Evolutionary conservation across 495 filamentous ascomycete species (phyloP).

Genomic region (Parathielavia appendiculata): DNA sequence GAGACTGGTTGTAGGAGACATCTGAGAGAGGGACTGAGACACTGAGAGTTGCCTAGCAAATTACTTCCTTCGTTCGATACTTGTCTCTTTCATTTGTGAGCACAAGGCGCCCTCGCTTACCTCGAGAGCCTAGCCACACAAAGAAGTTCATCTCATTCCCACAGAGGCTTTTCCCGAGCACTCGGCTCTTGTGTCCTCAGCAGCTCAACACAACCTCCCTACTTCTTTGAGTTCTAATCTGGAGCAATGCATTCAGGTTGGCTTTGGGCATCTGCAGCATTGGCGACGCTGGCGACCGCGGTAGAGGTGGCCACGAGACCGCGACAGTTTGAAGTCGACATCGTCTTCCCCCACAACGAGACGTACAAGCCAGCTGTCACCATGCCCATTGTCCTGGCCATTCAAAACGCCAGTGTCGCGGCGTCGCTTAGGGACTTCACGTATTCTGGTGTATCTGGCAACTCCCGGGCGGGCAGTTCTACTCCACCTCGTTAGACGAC

Average conservation of each 20-base stretch:
- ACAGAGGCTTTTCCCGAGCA: no score
- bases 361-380: neutral
- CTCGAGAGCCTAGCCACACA: no score
- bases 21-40: no score
- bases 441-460: neutral
- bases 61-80: no score
- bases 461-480: neutral
- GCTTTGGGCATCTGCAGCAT: neutral
- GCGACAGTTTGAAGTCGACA: neutral
- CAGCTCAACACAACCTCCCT: no score
- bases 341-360: neutral
- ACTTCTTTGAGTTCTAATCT: neutral
- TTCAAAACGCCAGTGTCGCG: neutral
- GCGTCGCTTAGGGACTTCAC: neutral
- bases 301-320: neutral
- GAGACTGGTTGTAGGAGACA: no score
- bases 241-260: neutral
- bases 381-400: neutral
- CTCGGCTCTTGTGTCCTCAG: no score
- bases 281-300: neutral
- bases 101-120: no score
- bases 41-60: no score
- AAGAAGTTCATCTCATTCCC: no score
- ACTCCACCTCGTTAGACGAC: neutral
- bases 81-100: no score